Base-by-base conservation (phyloP, 2,329 filamentous ascomycete species). In the Botrytis aclada region DNA sequence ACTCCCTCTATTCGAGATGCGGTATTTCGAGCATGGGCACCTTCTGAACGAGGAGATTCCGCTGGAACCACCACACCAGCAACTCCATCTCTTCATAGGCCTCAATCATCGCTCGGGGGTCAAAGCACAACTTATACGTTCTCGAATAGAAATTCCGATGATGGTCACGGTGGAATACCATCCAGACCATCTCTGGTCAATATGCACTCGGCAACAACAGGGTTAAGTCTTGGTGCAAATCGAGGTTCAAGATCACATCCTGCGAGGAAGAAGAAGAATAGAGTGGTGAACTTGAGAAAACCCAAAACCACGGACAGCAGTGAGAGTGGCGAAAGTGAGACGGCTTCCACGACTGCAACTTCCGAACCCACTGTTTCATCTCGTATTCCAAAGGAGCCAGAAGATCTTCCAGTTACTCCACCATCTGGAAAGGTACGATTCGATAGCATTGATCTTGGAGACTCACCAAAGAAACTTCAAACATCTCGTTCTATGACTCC, bases 21-120 rank as follows among this genome's bases (percentile, higher is more conserved):
- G 6, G 92, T 98, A 39, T 98, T 97, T 82, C 89, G 96, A 74
- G 96, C 95, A 45, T 97, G 95, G 93, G 93, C 95, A 58, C 89
- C 91, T 51, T 87, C 88, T 69, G 94, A 97, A 74, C 43, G 69
- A 43, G 69, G 69, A 10, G 69, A 71, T 22, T 76, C 81, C n/a
- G 77, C 80, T 37, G 81, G 80, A 69, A 67, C 74, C 63, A 74
- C 77, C 22, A 78, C 77, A 32, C 79, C 80, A 73, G 79, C 76
- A 67, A 86, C 82, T 80, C 86, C 81, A 9, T 86, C 85, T 61
- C 81, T 93, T 29, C 87, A 86, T 60, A 88, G 90, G 80, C 88
- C 88, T 9, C 88, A 90, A 72, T 93, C 91, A 1, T 87, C 89
- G 70, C 84, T 86, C 37, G 88, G 87, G 51, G 85, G 81, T 56